Evolutionary conservation across 1,139 yeast genomes (phyloP), one percentile per base, ranked within the genome.

Genomic region (Pichia sp.): DNA sequence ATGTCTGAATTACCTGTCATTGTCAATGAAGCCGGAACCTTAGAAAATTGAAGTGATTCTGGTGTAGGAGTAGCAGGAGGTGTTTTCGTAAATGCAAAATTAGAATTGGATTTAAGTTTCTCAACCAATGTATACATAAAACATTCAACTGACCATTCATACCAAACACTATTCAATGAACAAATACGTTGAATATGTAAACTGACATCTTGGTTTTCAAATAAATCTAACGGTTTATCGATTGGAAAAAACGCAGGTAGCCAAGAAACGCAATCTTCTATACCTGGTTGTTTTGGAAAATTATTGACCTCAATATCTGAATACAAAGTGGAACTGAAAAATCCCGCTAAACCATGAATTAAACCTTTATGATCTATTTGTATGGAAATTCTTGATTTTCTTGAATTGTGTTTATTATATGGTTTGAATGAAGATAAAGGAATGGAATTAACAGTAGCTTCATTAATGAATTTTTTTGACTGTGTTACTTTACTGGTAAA

Each of bases 191-290:
- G 70, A 41, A 80, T 56, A 33, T 71, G 66, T 0, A 81, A 61
- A 35, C 73, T 74, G 7, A 83, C 54, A 42, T 71, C 80, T 5
- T 80, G 68, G 39, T 71, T 74, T 41, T 80, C 83, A 1, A 76
- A 61, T 1, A 79, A 63, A 23, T 65, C 59, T 10, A 76, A 53
- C 3, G 83, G 80, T 7, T 68, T 66, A 39, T 68, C 67, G 1
- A 85, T 58, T 0, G 96, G 96, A 59, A 89, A 82, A 55, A 81
- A 71, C 27, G 83, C 67, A 0, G 96, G 96, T 47, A 82, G 74
- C 89, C 89, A 82, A 0, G 86, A 79, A 12, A 67, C 62, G 6
- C 71, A 62, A 11, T 52, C 40, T 1, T 52, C 51, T 1, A 41
- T 6, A 2, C 30, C 39, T n/a, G 48, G 42, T 4, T 26, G 30